phyloP scores from a whole-genome alignment of 225 moss, liverwort and hornwort genomes.

The Climacium dendroides region DNA sequence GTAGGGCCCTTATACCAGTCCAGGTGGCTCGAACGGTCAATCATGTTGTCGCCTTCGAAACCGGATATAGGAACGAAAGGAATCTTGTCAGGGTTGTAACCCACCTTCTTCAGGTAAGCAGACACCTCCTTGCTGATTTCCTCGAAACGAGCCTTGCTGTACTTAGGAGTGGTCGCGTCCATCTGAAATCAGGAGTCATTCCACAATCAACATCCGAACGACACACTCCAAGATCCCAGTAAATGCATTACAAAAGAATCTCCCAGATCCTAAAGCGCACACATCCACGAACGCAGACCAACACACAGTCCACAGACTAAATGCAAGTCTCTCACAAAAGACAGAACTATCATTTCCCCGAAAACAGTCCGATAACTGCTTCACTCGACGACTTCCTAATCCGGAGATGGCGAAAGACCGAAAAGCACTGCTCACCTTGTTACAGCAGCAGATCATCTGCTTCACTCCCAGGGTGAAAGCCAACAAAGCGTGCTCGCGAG shows the following conservation, averaged over 20 bases:
- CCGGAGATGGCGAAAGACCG: no score
- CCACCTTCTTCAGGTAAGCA: constrained; percentile 49
- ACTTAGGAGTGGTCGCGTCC: constrained; percentile 84
- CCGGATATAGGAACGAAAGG: constrained; percentile 40
- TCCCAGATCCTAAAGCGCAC: accelerated
- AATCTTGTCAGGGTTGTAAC: constrained; percentile 52
- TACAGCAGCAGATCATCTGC: constrained; percentile 82
- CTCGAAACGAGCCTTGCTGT: constrained; percentile 41
- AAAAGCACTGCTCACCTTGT: neutral
- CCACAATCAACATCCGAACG: accelerated
- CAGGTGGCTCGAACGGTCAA: constrained; percentile 33
- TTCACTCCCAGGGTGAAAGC: constrained; percentile 72
- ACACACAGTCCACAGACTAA: no score
- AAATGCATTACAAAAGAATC: accelerated
- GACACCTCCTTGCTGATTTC: constrained; percentile 52
- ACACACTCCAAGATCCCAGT: accelerated
- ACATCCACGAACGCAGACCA: no score
- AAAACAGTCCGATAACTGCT: no score
- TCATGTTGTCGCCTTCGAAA: constrained; percentile 59
- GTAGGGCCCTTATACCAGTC: constrained; percentile 59
- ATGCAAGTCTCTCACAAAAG: no score
- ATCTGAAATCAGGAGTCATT: neutral
- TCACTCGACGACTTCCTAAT: no score
- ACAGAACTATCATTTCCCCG: no score
- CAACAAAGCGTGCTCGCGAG: constrained; percentile 71